Base-by-base conservation (phyloP, 352 stramenopile species). In the Pythium insidiosum region DNA sequence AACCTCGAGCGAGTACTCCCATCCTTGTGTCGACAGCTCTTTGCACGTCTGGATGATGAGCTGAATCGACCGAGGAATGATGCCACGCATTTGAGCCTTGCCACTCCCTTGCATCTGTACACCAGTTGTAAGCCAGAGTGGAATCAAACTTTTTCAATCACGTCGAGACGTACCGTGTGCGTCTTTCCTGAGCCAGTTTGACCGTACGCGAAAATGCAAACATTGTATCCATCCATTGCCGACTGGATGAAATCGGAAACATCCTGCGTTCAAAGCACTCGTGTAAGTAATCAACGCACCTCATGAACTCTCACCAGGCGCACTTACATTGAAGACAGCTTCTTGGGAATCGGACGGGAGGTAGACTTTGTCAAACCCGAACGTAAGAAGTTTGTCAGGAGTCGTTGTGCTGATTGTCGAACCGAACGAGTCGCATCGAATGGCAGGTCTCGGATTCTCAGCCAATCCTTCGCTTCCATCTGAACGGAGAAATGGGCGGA, bases 151-250 rank as follows among this genome's bases (percentile, higher is more conserved):
- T n/a, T n/a, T n/a, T n/a, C n/a, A n/a, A n/a, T n/a, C n/a, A n/a
- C n/a, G n/a, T n/a, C n/a, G 18, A 20, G 15, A 29, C 56, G 18
- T 51, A 73, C 63, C 31, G 96, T 98, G 62, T 96, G 95, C 4
- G 96, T 99, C 62, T 99, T 99, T 11, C 96, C 97, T 20, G 83
- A 95, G 1, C 94, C 90, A 4, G 91, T 98, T 67, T 99, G 96
- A 1, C 97, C 97, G 67, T 99, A 99, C 0, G 96, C 95, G 66
- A 99, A 97, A 25, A 99, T 90, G 66, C 95, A 99, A 18, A 98
- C 88, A 47, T 98, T 98, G 77, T 97, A 99, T 22, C 97, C 97
- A 58, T 99, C 96, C 48, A 99, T 74, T 4, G 89, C 94, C 22
- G 78, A 92, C 51, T 95, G 83, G 28, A 95, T 90, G 37, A 95